Conservation (phyloP, 345 rosid species). For the Brassica incana region DNA sequence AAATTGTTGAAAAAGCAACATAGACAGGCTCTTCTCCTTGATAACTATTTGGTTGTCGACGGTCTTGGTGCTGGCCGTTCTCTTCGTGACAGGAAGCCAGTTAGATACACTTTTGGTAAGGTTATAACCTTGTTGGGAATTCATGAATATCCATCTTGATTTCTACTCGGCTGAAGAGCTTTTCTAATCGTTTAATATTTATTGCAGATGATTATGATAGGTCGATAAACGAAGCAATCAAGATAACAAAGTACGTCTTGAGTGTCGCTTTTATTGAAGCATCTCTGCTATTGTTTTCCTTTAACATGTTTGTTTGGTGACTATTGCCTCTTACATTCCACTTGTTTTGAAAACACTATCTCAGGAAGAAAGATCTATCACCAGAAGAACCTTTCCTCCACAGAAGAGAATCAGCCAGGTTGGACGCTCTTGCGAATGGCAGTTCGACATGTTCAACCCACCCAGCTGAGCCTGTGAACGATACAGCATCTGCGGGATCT, state of each 20-base stretch:
- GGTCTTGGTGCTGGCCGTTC: constrained; percentile 85
- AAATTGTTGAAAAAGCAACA: constrained; percentile 87
- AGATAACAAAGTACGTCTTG: constrained; percentile 65
- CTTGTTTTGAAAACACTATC: background rate
- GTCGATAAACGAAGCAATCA: constrained; percentile 93
- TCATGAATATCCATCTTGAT: background rate
- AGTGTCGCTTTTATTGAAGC: background rate
- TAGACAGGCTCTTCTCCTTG: constrained; percentile 84
- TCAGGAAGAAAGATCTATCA: constrained; percentile 74
- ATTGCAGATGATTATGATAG: constrained; percentile 92
- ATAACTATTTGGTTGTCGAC: constrained; percentile 64
- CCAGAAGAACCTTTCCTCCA: constrained; percentile 63
- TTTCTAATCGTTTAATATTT: constrained; percentile 20
- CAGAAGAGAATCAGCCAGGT: constrained; percentile 57
- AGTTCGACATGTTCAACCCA: constrained; percentile 49
- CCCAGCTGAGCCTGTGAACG: constrained; percentile 46
- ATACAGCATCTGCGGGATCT: constrained; percentile 53
- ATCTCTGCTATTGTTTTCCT: background rate
- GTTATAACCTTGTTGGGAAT: background rate
- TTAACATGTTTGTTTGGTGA: background rate
- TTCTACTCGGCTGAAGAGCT: background rate
- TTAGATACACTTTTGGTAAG: constrained; percentile 91
- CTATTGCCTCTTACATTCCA: background rate
- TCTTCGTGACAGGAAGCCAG: constrained; percentile 93
- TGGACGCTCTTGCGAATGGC: constrained; percentile 70